Conservation (phyloP, 2,329 filamentous ascomycete genomes). For the Fusarium lyarnte region DNA sequence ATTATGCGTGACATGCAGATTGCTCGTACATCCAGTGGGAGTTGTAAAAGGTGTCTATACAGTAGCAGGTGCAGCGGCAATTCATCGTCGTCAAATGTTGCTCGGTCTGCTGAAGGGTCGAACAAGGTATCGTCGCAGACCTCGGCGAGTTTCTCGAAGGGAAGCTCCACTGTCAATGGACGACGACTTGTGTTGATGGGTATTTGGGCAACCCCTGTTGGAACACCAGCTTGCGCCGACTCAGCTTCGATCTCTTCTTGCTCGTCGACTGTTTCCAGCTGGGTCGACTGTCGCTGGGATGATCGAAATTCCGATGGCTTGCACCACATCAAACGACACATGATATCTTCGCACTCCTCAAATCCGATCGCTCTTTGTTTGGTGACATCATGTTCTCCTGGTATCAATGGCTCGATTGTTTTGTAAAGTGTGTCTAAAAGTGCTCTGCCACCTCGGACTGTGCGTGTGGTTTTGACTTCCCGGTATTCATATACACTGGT, state of each 20-base stretch:
- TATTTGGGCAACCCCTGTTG: constrained; percentile 51
- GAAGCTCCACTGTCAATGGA: constrained; percentile 68
- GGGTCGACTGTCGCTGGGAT: constrained; percentile 51
- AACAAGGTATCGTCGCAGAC: constrained; percentile 83
- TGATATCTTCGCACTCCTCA: constrained; percentile 83
- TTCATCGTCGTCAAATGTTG: constrained; percentile 86
- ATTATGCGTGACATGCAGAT: constrained; percentile 90
- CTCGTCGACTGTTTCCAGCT: constrained; percentile 62
- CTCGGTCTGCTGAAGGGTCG: constrained; percentile 58
- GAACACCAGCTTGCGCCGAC: constrained; percentile 30
- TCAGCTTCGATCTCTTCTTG: constrained; percentile 62
- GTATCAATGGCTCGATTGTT: constrained; percentile 57
- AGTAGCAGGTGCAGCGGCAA: constrained; percentile 79
- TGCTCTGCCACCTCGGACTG: constrained; percentile 76
- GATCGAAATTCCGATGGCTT: constrained; percentile 46
- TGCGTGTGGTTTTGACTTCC: constrained; percentile 77
- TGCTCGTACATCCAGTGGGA: constrained; percentile 84
- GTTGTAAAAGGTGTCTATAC: constrained; percentile 76
- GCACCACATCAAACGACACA: constrained; percentile 83
- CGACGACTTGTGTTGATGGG: constrained; percentile 58
- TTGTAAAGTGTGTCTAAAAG: constrained; percentile 76
- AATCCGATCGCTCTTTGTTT: constrained; percentile 66
- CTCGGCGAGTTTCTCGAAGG: constrained; percentile 75
- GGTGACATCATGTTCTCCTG: constrained; percentile 45
- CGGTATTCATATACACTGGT: constrained; percentile 92